These are phyloP conservation scores for Peronospora belbahrii DNA, from an alignment of 352 stramenopile genomes.

Conservation along the genomic window DNA sequence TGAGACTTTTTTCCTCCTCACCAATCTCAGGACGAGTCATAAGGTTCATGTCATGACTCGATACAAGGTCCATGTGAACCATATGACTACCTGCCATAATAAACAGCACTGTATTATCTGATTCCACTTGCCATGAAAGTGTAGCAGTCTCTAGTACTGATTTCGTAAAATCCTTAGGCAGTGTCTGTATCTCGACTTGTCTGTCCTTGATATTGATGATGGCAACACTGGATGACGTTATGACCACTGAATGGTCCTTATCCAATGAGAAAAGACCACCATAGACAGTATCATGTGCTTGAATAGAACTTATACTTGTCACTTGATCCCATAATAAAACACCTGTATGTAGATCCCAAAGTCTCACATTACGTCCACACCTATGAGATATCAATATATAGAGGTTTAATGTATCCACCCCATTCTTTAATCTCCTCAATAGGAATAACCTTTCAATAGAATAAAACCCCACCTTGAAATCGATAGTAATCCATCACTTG, in stretches of 20 bases:
- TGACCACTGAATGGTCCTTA: conserved; percentile 40
- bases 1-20: conserved; percentile 21
- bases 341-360: conserved; percentile 61
- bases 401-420: not conserved
- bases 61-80: conserved; percentile 34
- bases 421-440: conserved; percentile 2
- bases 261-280: conserved; percentile 35
- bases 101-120: conserved; percentile 42
- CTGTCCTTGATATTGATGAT: conserved; percentile 59
- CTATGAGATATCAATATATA: conserved; percentile 21
- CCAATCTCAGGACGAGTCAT: conserved; percentile 28
- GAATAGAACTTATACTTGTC: conserved; percentile 14
- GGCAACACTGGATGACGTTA: conserved; percentile 37
- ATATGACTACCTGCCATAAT: conserved; percentile 35
- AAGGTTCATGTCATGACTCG: conserved; percentile 32
- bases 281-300: conserved; percentile 25
- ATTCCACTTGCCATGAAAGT: conserved; percentile 37
- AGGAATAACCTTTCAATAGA: conserved; percentile 1
- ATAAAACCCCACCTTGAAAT: conserved; percentile 41
- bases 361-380: conserved; percentile 42
- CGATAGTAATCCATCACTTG: conserved; percentile 54
- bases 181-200: conserved; percentile 31
- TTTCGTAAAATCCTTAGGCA: conserved; percentile 27
- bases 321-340: conserved; percentile 65
- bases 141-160: conserved; percentile 9